phyloP scores from a whole-genome alignment of 208 protist genomes.

The Trypanosoma brucei region DNA sequence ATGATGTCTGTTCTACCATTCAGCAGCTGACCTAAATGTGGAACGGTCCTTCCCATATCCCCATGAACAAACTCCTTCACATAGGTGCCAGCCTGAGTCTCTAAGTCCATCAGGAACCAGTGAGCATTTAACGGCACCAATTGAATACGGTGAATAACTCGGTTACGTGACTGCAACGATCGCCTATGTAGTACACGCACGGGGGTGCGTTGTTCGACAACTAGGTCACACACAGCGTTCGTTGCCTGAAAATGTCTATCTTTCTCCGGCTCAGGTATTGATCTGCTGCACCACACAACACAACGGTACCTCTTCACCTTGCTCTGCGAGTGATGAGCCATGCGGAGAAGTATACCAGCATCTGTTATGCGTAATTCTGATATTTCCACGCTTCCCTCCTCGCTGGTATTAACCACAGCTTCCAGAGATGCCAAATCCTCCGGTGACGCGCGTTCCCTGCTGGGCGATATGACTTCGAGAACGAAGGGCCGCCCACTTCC shows the following conservation, averaged over 20 bases:
- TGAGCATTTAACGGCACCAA: conserved; percentile 74
- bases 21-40: conserved; percentile 82
- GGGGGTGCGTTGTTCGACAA: conserved; percentile 87
- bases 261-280: conserved; percentile 34
- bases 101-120: conserved; percentile 89
- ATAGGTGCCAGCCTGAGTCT: conserved; percentile 95
- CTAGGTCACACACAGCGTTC: conserved; percentile 48
- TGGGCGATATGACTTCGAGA: conserved; percentile 81
- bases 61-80: conserved; percentile 98
- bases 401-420: conserved; percentile 45
- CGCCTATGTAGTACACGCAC: conserved; percentile 94
- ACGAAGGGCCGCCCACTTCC: conserved; percentile 91
- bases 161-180: conserved; percentile 64
- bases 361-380: conserved; percentile 50
- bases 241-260: conserved; percentile 36
- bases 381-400: conserved; percentile 69
- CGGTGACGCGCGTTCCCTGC: conserved; percentile 42
- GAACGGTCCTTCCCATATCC: conserved; percentile 92
- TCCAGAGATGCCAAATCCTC: conserved; percentile 44
- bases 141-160: conserved; percentile 81
- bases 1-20: conserved; percentile 85
- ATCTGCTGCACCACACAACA: conserved; percentile 75
- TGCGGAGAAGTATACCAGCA: conserved; percentile 61
- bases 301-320: conserved; percentile 90
- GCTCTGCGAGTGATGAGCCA: conserved; percentile 80